Conservation (phyloP, 306 rosid genomes). For the Betula pendula region DNA sequence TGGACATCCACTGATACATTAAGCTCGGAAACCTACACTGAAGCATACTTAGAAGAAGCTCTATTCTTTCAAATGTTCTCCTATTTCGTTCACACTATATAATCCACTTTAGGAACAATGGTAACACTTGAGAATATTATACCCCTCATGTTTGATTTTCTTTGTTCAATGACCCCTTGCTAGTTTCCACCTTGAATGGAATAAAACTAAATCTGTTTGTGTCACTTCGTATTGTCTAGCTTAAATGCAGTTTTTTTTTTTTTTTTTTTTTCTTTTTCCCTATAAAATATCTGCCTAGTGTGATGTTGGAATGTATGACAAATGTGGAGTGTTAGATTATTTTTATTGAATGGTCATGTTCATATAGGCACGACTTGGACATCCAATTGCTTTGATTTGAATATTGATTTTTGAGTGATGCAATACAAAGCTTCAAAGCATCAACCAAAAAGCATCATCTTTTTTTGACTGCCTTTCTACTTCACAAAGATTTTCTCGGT, state of each 20-base stretch:
- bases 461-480: too few relatives aligned
- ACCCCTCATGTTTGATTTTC: neutral
- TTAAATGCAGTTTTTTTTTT: neutral
- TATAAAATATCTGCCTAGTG: neutral
- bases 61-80: neutral
- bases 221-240: neutral
- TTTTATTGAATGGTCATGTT: neutral
- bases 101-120: neutral
- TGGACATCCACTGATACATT: neutral
- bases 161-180: neutral
- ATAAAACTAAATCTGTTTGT: neutral
- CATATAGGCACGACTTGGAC: neutral
- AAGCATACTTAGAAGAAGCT: neutral
- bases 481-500: neutral
- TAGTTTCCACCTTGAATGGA: neutral
- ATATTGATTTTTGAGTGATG: too few relatives aligned
- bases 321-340: neutral
- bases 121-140: neutral
- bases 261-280: too few relatives aligned
- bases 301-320: neutral
- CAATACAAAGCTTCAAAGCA: too few relatives aligned
- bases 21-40: neutral
- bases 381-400: neutral
- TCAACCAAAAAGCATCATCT: too few relatives aligned
- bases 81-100: neutral